These are phyloP conservation scores for Phytophthora fragariae DNA, from an alignment of 352 stramenopile genomes.

Conservation along the genomic window DNA sequence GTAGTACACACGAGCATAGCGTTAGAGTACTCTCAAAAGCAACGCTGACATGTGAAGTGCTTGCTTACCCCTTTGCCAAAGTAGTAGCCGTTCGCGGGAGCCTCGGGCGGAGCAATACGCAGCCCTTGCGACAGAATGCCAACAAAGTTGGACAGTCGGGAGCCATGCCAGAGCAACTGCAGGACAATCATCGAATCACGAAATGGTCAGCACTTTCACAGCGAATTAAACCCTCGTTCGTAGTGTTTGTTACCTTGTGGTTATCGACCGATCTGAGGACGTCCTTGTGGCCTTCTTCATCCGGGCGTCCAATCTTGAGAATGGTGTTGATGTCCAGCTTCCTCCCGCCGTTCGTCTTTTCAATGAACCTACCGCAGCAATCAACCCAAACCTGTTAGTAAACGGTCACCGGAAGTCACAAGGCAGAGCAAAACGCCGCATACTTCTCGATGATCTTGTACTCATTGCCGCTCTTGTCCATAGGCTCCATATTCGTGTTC, in stretches of 20 bases:
- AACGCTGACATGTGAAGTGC: not conserved
- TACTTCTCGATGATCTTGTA: constrained; percentile 66
- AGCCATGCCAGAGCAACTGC: constrained; percentile 70
- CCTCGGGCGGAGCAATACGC: constrained; percentile 73
- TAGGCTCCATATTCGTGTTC: constrained; percentile 51
- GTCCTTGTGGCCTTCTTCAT: constrained; percentile 52
- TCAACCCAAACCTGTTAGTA: not conserved
- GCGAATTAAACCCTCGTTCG: not conserved
- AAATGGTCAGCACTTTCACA: not conserved
- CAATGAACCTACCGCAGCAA: constrained; percentile 51
- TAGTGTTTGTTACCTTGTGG: constrained; percentile 47
- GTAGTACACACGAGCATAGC: not conserved
- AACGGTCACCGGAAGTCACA: not conserved
- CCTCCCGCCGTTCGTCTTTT: constrained; percentile 53
- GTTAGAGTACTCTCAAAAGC: not conserved
- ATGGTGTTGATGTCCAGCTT: constrained; percentile 60
- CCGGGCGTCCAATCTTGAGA: constrained; percentile 53
- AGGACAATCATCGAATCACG: not conserved
- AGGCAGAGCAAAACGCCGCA: not conserved
- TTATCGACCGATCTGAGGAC: constrained; percentile 58
- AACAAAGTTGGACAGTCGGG: constrained; percentile 65
- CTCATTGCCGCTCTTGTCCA: constrained; percentile 46
- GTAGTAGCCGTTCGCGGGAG: constrained; percentile 61
- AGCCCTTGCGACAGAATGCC: constrained; percentile 77
- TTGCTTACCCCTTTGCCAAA: constrained; percentile 71